Conservation (phyloP, 345 rosid species). For the Euphorbia tirucalli region DNA sequence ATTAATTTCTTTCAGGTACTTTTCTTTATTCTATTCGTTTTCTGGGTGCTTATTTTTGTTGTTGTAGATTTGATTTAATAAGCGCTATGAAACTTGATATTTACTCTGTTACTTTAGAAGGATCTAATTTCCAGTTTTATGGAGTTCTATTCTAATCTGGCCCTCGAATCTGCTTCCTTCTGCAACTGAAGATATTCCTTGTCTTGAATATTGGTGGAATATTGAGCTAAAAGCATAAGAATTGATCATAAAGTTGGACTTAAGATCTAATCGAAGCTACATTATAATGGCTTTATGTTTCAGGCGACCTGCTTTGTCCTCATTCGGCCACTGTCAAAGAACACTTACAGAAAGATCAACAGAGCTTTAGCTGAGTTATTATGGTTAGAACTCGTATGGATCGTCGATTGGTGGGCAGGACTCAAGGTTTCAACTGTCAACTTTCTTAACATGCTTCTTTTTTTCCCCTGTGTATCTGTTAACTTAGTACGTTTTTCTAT, state of each 20-base stretch:
- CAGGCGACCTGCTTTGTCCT: conserved; percentile 32
- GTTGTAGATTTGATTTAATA: background rate
- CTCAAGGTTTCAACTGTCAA: conserved; percentile 24
- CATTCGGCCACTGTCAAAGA: conserved; percentile 32
- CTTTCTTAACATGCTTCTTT: background rate
- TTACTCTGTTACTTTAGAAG: background rate
- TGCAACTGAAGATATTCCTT: background rate
- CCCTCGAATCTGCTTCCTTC: background rate
- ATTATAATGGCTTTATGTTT: background rate
- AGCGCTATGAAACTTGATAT: too few species aligned
- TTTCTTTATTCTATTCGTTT: background rate
- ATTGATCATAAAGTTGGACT: background rate
- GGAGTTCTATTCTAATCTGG: background rate
- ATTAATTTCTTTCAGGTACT: conserved; percentile 28
- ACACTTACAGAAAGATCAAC: conserved; percentile 27
- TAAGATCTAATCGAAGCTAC: background rate
- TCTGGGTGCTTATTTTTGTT: background rate
- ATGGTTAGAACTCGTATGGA: conserved; percentile 36
- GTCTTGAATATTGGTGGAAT: background rate
- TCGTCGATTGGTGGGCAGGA: conserved; percentile 38
- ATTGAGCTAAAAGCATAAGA: background rate
- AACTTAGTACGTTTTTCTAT: background rate
- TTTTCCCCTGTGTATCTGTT: background rate
- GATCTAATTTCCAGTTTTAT: conserved; percentile 1
- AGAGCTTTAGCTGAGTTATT: conserved; percentile 27